Evolutionary conservation across 2,329 filamentous ascomycete species (phyloP).

Genomic region (Colletotrichum cuscutae): DNA sequence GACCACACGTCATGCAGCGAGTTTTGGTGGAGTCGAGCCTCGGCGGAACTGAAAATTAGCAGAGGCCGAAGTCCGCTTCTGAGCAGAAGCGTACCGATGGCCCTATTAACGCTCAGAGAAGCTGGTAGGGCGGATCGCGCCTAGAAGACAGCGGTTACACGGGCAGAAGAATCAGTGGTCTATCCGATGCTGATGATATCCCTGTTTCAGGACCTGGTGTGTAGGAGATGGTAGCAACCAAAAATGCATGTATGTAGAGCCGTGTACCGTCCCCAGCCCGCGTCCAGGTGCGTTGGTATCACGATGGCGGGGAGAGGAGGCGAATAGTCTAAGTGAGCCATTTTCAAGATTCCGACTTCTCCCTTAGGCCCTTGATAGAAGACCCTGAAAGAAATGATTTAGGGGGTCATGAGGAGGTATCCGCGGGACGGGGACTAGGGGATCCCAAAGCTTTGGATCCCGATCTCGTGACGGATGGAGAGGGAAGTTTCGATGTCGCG

Average conservation of each 20-base stretch:
- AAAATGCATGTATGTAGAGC: conserved; percentile 1
- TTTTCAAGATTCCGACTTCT: conserved; percentile 28
- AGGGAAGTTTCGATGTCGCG: conserved; percentile 4
- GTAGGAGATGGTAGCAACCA: background rate
- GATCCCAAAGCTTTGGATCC: conserved; percentile 7
- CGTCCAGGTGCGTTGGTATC: background rate
- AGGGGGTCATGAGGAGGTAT: conserved; percentile 23
- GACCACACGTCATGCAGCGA: conserved; percentile 22
- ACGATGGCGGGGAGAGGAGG: conserved; percentile 10
- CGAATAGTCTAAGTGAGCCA: conserved; percentile 14
- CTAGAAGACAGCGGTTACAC: background rate
- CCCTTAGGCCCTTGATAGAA: background rate
- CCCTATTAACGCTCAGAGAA: background rate
- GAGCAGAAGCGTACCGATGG: background rate
- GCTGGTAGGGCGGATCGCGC: background rate
- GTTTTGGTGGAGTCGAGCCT: conserved; percentile 23
- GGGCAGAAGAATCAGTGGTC: conserved; percentile 1
- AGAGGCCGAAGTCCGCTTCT: conserved; percentile 32
- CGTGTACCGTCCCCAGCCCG: background rate
- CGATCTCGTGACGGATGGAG: background rate
- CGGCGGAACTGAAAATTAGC: conserved; percentile 24
- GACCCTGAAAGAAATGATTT: background rate
- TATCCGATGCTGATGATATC: conserved; percentile 11
- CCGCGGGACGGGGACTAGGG: conserved; percentile 10
- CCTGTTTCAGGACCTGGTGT: background rate